phyloP scores from a whole-genome alignment of 352 stramenopile species.

The Phytophthora macrochlamydospora region DNA sequence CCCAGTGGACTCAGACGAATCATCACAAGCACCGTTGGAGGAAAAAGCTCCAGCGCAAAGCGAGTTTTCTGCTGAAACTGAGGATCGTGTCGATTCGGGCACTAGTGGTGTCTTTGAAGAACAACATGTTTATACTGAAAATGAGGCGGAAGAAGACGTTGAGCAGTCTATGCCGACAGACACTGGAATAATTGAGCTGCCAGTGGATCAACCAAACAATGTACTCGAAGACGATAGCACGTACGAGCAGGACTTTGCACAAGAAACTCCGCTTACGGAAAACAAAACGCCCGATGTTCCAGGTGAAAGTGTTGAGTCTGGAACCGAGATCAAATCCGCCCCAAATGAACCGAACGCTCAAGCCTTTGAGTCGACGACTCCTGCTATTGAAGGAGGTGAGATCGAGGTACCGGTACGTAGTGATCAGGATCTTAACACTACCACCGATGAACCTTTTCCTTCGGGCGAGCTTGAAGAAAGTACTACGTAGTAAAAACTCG shows the following conservation, averaged over 20 bases:
- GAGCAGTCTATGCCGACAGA: not conserved
- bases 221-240: slow-evolving; percentile 8
- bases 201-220: not conserved
- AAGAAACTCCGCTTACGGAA: slow-evolving; percentile 11
- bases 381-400: too few species aligned
- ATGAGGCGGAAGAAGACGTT: not conserved
- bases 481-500: too few species aligned
- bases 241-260: slow-evolving; percentile 28
- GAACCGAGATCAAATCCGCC: too few species aligned
- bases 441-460: too few species aligned
- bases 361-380: too few species aligned
- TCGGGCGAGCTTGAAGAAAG: too few species aligned
- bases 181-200: not conserved
- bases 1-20: not conserved
- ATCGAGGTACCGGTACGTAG: too few species aligned
- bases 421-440: too few species aligned
- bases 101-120: not conserved
- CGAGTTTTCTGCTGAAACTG: not conserved
- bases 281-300: slow-evolving; percentile 1
- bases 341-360: too few species aligned
- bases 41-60: not conserved
- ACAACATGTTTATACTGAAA: not conserved
- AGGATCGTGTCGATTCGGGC: not conserved
- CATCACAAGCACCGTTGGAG: not conserved
- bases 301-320: not conserved